These are phyloP conservation scores for Botrytis pseudocinerea DNA, from an alignment of 2,329 filamentous ascomycete genomes.

Conservation along the genomic window DNA sequence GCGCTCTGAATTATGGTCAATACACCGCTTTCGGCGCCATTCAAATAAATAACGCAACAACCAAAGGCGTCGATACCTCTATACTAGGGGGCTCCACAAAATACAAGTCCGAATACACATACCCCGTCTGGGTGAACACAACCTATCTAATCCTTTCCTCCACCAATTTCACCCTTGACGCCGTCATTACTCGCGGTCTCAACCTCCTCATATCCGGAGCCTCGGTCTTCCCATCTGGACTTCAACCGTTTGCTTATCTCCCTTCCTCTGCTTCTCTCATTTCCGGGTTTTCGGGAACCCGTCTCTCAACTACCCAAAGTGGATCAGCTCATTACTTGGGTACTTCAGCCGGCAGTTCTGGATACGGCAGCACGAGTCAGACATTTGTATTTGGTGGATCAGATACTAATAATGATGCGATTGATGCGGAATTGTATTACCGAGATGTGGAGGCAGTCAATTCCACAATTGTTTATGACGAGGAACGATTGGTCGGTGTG, in stretches of 20 bases:
- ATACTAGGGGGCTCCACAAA: slow-evolving; percentile 38
- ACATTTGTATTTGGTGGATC: slow-evolving; percentile 54
- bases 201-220: slow-evolving; percentile 48
- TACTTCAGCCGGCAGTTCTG: slow-evolving; percentile 49
- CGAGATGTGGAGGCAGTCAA: slow-evolving; percentile 58
- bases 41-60: slow-evolving; percentile 53
- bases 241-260: slow-evolving; percentile 55
- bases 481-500: slow-evolving; percentile 44
- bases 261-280: slow-evolving; percentile 31
- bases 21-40: slow-evolving; percentile 56
- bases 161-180: slow-evolving; percentile 51
- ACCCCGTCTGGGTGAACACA: slow-evolving; percentile 61
- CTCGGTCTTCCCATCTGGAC: slow-evolving; percentile 58
- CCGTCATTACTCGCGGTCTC: slow-evolving; percentile 51
- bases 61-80: slow-evolving; percentile 49
- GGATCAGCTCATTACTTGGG: slow-evolving; percentile 59
- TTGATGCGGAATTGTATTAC: slow-evolving; percentile 48
- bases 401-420: slow-evolving; percentile 33
- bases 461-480: slow-evolving; percentile 52
- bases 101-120: slow-evolving; percentile 51
- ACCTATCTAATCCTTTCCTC: slow-evolving; percentile 48
- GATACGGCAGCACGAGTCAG: slow-evolving; percentile 59
- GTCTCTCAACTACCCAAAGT: slow-evolving; percentile 54
- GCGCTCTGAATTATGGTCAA: slow-evolving; percentile 55
- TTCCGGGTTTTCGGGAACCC: slow-evolving; percentile 43